Evolutionary conservation across 805 yeast species (phyloP).

Genomic region (Tetrapisispora taiwanensis): DNA sequence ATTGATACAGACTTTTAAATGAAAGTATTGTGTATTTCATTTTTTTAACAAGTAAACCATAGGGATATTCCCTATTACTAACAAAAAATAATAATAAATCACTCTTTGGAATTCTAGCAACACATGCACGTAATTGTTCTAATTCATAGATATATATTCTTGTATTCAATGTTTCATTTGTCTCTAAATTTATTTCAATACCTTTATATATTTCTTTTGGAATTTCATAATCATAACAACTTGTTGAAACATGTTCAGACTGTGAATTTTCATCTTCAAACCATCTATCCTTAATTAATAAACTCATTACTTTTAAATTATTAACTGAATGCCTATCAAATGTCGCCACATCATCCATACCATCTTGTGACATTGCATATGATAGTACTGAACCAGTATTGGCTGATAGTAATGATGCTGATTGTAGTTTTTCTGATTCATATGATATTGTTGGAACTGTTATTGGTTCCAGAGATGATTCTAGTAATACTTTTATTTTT

Average conservation of each 20-base stretch:
- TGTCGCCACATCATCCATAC: neutral
- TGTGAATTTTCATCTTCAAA: slow-evolving; percentile 18
- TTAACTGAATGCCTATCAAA: slow-evolving; percentile 11
- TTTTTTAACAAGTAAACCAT: slow-evolving; percentile 25
- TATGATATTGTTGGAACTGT: slow-evolving; percentile 10
- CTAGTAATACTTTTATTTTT: slow-evolving; percentile 15
- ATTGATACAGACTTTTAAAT: slow-evolving; percentile 17
- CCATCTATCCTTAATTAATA: slow-evolving; percentile 28
- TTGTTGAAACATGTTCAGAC: slow-evolving; percentile 7
- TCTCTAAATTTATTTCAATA: neutral
- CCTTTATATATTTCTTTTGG: neutral
- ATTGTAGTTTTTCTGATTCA: slow-evolving; percentile 15
- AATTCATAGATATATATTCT: slow-evolving; percentile 25
- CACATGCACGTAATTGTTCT: slow-evolving; percentile 25
- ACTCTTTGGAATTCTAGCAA: slow-evolving; percentile 23
- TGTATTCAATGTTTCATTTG: slow-evolving; percentile 8
- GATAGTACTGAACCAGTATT: slow-evolving; percentile 25
- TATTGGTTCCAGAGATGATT: slow-evolving; percentile 14
- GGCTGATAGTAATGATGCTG: slow-evolving; percentile 18
- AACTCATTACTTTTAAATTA: slow-evolving; percentile 26
- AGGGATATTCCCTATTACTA: slow-evolving; percentile 20
- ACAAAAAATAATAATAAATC: slow-evolving; percentile 22
- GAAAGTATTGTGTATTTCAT: slow-evolving; percentile 20
- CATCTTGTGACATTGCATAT: slow-evolving; percentile 11
- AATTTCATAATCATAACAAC: slow-evolving; percentile 11